Percentiles rank a stretch among this genome's conserved stretches.
phyloP scores from a whole-genome alignment of 2,329 filamentous ascomycete species.

The Cladosporium cucumerinum region DNA sequence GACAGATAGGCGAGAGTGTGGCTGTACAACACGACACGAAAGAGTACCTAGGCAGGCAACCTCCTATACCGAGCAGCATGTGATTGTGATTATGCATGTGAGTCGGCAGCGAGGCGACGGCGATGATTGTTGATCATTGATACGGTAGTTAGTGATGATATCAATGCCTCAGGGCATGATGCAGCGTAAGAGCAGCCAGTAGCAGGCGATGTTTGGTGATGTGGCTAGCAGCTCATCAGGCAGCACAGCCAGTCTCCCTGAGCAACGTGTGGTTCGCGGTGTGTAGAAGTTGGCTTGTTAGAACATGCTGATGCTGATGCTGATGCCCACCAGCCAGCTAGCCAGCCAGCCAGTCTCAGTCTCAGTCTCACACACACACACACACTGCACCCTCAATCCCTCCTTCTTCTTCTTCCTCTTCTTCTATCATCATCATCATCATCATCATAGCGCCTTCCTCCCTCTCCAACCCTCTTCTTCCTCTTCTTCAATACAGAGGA shows the following conservation, averaged over 20 bases:
- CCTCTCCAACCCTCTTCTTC: neutral
- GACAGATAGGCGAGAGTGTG: neutral
- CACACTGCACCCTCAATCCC: too few species aligned
- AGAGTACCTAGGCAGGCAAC: neutral
- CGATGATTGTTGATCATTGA: too few species aligned
- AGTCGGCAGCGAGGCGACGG: neutral
- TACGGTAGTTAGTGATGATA: too few species aligned
- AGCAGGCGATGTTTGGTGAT: neutral
- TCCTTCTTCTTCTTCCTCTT: too few species aligned
- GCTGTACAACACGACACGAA: neutral
- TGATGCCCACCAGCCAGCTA: neutral
- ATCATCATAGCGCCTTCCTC: neutral
- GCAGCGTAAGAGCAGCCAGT: neutral
- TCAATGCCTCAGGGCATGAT: neutral
- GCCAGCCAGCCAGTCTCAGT: neutral
- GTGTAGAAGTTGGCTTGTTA: neutral
- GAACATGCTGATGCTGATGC: slow-evolving; percentile 9
- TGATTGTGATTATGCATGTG: neutral
- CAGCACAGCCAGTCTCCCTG: slow-evolving; percentile 6
- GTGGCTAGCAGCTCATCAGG: neutral
- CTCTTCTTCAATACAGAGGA: neutral
- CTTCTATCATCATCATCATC: too few species aligned
- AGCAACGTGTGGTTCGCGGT: neutral
- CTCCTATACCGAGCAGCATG: neutral
- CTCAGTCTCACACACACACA: too few species aligned